Evolutionary conservation across 2,329 filamentous ascomycete species (phyloP).

Genomic region (Amauroascus verrucosus): DNA sequence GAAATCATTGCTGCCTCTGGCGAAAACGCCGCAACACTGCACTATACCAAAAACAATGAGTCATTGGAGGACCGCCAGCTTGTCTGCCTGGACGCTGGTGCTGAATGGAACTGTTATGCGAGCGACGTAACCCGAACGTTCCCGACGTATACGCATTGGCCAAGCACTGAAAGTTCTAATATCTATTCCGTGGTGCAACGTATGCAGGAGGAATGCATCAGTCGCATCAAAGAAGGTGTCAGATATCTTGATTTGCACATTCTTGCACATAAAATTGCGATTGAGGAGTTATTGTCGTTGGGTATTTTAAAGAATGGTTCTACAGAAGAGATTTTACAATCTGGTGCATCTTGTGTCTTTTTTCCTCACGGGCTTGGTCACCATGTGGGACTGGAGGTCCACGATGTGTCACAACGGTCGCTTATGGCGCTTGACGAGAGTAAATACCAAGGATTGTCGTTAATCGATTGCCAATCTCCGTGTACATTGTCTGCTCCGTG

Average conservation of each 20-base stretch:
- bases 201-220: slow-evolving; percentile 76
- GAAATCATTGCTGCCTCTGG: slow-evolving; percentile 76
- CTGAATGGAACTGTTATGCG: slow-evolving; percentile 63
- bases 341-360: slow-evolving; percentile 32
- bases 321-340: slow-evolving; percentile 41
- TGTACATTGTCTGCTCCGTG: slow-evolving; percentile 27
- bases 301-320: slow-evolving; percentile 60
- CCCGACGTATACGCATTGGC: slow-evolving; percentile 58
- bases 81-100: slow-evolving; percentile 74
- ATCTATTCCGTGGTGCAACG: slow-evolving; percentile 75
- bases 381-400: slow-evolving; percentile 43
- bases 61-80: slow-evolving; percentile 62
- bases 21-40: slow-evolving; percentile 69
- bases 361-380: slow-evolving; percentile 47
- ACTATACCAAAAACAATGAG: slow-evolving; percentile 74
- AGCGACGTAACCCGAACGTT: slow-evolving; percentile 75
- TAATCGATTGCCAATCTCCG: slow-evolving; percentile 20
- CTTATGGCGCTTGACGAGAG: slow-evolving; percentile 36
- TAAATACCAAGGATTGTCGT: slow-evolving; percentile 59
- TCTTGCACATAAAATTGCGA: slow-evolving; percentile 69
- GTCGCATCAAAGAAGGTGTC: slow-evolving; percentile 60
- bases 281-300: slow-evolving; percentile 63
- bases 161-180: slow-evolving; percentile 54
- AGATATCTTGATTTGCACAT: slow-evolving; percentile 74
- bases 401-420: slow-evolving; percentile 31